phyloP scores from a whole-genome alignment of 306 rosid genomes.

The Cajanus cajan region DNA sequence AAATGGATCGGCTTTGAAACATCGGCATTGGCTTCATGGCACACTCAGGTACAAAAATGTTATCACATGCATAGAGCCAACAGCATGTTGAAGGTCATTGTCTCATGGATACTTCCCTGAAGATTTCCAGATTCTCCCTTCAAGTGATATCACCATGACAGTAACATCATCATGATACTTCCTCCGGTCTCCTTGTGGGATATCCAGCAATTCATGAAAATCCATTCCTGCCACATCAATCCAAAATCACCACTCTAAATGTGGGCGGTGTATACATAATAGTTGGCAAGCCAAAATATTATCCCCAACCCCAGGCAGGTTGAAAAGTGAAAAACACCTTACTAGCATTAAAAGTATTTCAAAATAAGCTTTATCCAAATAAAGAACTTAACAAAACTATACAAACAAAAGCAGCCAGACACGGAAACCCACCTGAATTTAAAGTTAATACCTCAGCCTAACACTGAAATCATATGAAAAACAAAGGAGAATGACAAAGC shows the following conservation, averaged over 20 bases:
- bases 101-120: constrained; percentile 87
- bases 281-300: neutral
- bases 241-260: constrained; percentile 25
- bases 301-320: constrained; percentile 7
- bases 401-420: neutral
- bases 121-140: constrained; percentile 99
- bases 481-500: neutral
- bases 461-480: neutral
- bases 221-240: constrained; percentile 73
- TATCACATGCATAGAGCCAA: constrained; percentile 34
- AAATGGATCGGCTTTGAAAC: constrained; percentile 52
- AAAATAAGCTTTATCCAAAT: neutral
- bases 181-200: constrained; percentile 97
- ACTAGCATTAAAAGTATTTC: neutral
- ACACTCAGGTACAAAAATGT: constrained; percentile 31
- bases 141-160: constrained; percentile 96
- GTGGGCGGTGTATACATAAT: neutral
- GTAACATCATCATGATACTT: constrained; percentile 99
- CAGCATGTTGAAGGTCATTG: constrained; percentile 40
- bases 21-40: constrained; percentile 41
- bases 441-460: constrained; percentile 4
- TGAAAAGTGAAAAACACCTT: neutral
- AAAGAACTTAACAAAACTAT: neutral
- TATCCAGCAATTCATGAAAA: constrained; percentile 93
- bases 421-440: neutral